A percentile compares a stretch with the other conserved stretches of the same genome.
These are phyloP conservation scores for Babesia caballi DNA, from an alignment of 169 alveolate species.

Conservation along the genomic window DNA sequence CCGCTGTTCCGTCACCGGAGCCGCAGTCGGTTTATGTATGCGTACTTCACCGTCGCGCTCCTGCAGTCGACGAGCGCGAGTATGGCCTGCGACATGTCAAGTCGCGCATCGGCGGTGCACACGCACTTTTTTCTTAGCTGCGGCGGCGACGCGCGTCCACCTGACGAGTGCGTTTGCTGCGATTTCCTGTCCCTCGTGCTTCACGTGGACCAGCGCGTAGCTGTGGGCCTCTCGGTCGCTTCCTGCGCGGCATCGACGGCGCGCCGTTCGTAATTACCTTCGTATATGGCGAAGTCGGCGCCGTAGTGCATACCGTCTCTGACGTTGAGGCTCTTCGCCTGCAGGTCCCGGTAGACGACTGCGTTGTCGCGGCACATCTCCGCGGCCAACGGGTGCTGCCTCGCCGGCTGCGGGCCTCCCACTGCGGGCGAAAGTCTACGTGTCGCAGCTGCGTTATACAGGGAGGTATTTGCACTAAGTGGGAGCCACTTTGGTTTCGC, in stretches of 20 bases:
- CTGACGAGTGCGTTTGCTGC: slow-evolving; percentile 17
- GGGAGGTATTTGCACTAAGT: no score
- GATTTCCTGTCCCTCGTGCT: slow-evolving; percentile 18
- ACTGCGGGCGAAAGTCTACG: no score
- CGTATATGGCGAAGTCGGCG: slow-evolving; percentile 37
- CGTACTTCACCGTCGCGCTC: slow-evolving; percentile 22
- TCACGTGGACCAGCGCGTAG: slow-evolving; percentile 13
- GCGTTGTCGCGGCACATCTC: slow-evolving; percentile 38
- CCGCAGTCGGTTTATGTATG: slow-evolving; percentile 18
- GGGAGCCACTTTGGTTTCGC: no score
- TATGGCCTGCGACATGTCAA: slow-evolving; percentile 1
- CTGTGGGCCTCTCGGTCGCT: slow-evolving; percentile 35
- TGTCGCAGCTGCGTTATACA: no score
- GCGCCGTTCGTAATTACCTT: slow-evolving; percentile 6
- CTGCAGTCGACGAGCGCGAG: slow-evolving; percentile 46
- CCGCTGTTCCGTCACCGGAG: no score
- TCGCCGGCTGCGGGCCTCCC: no score
- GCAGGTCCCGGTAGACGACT: slow-evolving; percentile 28
- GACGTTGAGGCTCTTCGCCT: slow-evolving; percentile 24
- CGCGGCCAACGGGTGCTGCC: no score
- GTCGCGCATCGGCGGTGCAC: neutral
- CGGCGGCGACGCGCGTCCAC: slow-evolving; percentile 36
- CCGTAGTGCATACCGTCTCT: slow-evolving; percentile 61
- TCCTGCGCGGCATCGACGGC: neutral
- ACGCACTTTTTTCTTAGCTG: slow-evolving; percentile 39